Evolutionary conservation across 2,329 filamentous ascomycete species (phyloP).

Genomic region (Lachnellula suecica): DNA sequence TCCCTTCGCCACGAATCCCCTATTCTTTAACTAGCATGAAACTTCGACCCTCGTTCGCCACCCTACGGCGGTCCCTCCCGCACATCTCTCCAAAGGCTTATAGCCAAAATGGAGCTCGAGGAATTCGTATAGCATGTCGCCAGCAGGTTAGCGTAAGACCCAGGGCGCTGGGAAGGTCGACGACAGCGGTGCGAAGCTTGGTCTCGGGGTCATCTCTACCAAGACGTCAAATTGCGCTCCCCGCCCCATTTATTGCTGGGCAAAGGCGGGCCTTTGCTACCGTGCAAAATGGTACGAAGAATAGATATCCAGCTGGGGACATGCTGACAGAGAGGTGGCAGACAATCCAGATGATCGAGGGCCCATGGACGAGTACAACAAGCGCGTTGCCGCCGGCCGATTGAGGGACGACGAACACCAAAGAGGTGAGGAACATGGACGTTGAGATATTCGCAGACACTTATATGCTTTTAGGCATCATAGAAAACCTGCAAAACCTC

Average conservation of each 20-base stretch:
- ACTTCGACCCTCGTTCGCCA: slow-evolving; percentile 7
- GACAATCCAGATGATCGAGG: slow-evolving; percentile 44
- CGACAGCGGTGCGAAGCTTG: not conserved
- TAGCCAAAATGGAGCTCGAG: not conserved
- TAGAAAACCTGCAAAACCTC: slow-evolving; percentile 84
- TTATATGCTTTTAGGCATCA: slow-evolving; percentile 61
- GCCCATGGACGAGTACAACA: slow-evolving; percentile 86
- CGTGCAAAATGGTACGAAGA: slow-evolving; percentile 27
- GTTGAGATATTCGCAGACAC: not conserved
- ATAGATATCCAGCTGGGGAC: too few species aligned
- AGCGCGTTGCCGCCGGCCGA: slow-evolving; percentile 69
- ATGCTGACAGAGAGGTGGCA: slow-evolving; percentile 6
- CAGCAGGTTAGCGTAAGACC: not conserved
- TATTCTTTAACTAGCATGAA: slow-evolving; percentile 14
- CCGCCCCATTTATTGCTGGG: slow-evolving; percentile 28
- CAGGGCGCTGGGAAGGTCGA: not conserved
- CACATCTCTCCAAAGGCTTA: not conserved
- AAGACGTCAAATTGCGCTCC: slow-evolving; percentile 14
- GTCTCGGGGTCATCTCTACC: not conserved
- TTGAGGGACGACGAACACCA: slow-evolving; percentile 90
- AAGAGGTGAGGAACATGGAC: slow-evolving; percentile 57
- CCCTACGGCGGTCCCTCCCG: slow-evolving; percentile 6
- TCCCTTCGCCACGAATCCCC: not conserved
- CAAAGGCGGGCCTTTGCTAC: slow-evolving; percentile 30
- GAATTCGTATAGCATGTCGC: slow-evolving; percentile 7